Evolutionary conservation across 148 eudicot species (phyloP).

Genomic region (Chenopodium formosanum): DNA sequence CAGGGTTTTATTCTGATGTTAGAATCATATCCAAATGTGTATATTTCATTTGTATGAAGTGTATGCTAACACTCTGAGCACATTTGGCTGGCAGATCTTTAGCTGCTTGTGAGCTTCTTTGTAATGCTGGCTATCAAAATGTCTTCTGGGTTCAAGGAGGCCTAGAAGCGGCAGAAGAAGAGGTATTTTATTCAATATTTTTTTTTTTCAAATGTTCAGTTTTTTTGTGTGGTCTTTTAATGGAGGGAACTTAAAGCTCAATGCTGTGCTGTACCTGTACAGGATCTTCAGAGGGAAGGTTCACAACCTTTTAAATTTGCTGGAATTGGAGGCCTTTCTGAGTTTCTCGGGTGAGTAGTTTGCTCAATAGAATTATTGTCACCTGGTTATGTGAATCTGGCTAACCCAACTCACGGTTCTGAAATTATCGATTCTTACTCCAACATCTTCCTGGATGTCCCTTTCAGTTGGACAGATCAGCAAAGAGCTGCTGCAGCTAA

Average conservation of each 20-base stretch:
- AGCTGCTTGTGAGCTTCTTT: constrained; percentile 88
- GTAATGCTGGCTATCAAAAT: constrained; percentile 82
- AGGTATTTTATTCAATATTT: constrained; percentile 39
- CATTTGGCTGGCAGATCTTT: constrained; percentile 59
- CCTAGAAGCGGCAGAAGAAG: constrained; percentile 95
- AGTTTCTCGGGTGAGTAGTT: constrained; percentile 74
- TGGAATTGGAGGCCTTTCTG: constrained; percentile 94
- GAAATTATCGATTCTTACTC: not conserved
- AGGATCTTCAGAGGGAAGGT: constrained; percentile 96
- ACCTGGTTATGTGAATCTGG: not conserved
- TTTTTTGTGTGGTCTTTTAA: not conserved
- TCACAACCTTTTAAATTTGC: constrained; percentile 90
- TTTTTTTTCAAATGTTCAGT: not conserved
- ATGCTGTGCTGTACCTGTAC: constrained; percentile 20
- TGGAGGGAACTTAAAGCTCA: constrained; percentile 2
- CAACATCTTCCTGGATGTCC: not conserved
- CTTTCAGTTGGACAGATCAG: constrained; percentile 88
- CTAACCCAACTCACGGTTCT: not conserved
- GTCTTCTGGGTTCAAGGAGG: constrained; percentile 97
- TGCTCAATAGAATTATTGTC: not conserved
- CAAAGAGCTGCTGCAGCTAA: constrained; percentile 81
- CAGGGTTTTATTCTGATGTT: no score
- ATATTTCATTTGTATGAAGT: not conserved
- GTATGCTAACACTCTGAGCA: not conserved
- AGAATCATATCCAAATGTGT: not conserved